These are phyloP conservation scores for Diaporthe caulivora DNA, from an alignment of 2,329 filamentous ascomycete genomes.

Conservation along the genomic window DNA sequence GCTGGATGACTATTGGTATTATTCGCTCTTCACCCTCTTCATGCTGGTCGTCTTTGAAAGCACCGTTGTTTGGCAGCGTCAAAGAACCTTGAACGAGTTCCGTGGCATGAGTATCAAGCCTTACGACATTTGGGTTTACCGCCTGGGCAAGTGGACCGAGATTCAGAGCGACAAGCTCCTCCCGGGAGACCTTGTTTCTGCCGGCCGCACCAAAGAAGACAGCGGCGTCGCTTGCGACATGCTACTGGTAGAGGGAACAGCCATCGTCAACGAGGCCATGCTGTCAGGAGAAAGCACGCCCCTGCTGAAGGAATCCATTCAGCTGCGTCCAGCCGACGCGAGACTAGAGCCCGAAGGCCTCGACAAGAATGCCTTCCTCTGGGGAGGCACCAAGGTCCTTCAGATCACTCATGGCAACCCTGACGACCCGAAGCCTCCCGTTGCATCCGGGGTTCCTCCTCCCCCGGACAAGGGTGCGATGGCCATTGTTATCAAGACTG, in stretches of 20 bases:
- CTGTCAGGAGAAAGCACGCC: conserved; percentile 98
- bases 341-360: conserved; percentile 87
- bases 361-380: conserved; percentile 97
- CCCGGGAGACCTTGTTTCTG: conserved; percentile 93
- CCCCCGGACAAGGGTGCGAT: conserved; percentile 94
- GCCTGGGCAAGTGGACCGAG: conserved; percentile 89
- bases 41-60: conserved; percentile 99
- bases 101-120: conserved; percentile 99
- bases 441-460: conserved; percentile 81
- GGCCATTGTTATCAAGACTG: conserved; percentile 95
- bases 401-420: conserved; percentile 91
- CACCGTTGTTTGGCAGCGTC: conserved; percentile 98
- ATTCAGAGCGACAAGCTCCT: conserved; percentile 91
- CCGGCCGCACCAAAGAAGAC: conserved; percentile 94
- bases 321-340: conserved; percentile 86
- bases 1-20: conserved; percentile 99
- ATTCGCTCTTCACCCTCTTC: conserved; percentile 97
- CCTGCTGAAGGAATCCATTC: conserved; percentile 94
- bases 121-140: conserved; percentile 92
- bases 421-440: conserved; percentile 78
- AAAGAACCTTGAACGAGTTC: conserved; percentile 95
- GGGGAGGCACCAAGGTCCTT: conserved; percentile 96
- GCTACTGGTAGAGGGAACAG: conserved; percentile 92
- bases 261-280: conserved; percentile 99
- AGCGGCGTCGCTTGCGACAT: conserved; percentile 98